These are phyloP conservation scores for Fomitopsis pinicola DNA, from an alignment of 1,284 basidiomycete genomes.

Conservation along the genomic window DNA sequence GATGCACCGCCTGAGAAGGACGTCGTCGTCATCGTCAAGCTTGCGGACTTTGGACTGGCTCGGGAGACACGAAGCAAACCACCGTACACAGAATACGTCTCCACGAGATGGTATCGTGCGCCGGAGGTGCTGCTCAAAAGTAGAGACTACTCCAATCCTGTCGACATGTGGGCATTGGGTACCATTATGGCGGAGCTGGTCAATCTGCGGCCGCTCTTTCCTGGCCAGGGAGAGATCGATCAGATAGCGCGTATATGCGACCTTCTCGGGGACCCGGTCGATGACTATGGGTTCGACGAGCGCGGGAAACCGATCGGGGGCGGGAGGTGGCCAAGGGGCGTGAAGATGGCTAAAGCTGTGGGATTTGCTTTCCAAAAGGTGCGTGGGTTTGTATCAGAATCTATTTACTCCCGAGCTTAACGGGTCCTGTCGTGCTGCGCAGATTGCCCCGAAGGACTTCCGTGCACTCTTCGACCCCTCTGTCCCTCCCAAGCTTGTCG, in stretches of 20 bases:
- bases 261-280: constrained; percentile 87
- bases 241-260: constrained; percentile 91
- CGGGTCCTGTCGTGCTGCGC: constrained; percentile 10
- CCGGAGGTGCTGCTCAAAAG: constrained; percentile 94
- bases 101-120: constrained; percentile 98
- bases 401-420: constrained; percentile 10
- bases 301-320: constrained; percentile 76
- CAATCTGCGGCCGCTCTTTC: constrained; percentile 94
- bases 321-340: constrained; percentile 82
- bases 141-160: constrained; percentile 91
- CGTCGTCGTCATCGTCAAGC: constrained; percentile 95
- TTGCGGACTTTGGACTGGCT: constrained; percentile 98
- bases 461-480: constrained; percentile 75
- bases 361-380: constrained; percentile 94
- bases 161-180: constrained; percentile 99
- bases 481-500: constrained; percentile 79
- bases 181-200: constrained; percentile 97
- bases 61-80: constrained; percentile 86
- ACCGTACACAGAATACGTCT: constrained; percentile 98
- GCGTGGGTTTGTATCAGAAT: constrained; percentile 12
- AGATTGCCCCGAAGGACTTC: constrained; percentile 79
- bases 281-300: constrained; percentile 78
- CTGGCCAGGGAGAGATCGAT: constrained; percentile 94
- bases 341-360: constrained; percentile 81
- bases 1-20: constrained; percentile 79